Evolutionary conservation across 805 yeast genomes (phyloP).

Genomic region (Candida silvatica): DNA sequence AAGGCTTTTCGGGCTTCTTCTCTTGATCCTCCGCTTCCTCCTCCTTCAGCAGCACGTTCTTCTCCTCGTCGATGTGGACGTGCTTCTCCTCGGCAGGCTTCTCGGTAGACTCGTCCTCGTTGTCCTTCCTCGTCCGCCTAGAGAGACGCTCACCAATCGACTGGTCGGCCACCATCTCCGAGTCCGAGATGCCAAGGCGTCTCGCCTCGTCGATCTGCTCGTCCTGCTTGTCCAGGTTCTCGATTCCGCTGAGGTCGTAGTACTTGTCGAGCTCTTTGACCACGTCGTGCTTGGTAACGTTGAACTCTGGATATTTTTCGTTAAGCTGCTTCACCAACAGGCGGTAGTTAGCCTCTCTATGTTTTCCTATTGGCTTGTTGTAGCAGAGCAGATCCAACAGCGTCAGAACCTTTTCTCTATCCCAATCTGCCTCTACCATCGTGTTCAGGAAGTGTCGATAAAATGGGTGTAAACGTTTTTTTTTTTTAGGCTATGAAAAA

Average conservation of each 20-base stretch:
- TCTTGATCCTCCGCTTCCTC: slow-evolving; percentile 1
- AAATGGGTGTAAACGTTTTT: no score
- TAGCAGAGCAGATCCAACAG: slow-evolving; percentile 19
- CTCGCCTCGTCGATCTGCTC: background rate
- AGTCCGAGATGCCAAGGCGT: background rate
- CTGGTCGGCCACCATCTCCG: background rate
- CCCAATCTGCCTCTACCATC: slow-evolving; percentile 19
- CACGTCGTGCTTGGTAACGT: slow-evolving; percentile 9
- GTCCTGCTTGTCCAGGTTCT: slow-evolving; percentile 13
- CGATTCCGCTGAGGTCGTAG: slow-evolving; percentile 21
- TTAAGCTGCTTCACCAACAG: slow-evolving; percentile 12
- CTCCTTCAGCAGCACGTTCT: slow-evolving; percentile 2
- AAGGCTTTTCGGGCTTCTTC: background rate
- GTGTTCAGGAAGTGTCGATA: no score
- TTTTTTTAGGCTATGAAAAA: no score
- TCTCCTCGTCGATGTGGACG: slow-evolving; percentile 5
- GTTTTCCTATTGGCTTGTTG: slow-evolving; percentile 22
- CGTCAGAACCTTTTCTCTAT: slow-evolving; percentile 12
- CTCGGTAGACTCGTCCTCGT: background rate
- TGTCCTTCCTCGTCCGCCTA: background rate
- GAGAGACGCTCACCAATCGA: background rate
- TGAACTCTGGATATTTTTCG: slow-evolving; percentile 11
- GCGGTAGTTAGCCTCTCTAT: slow-evolving; percentile 8
- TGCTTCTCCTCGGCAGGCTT: slow-evolving; percentile 1
- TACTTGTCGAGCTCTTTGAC: slow-evolving; percentile 13